phyloP scores from a whole-genome alignment of 2,329 filamentous ascomycete species.

The Stemphylium beticola region DNA sequence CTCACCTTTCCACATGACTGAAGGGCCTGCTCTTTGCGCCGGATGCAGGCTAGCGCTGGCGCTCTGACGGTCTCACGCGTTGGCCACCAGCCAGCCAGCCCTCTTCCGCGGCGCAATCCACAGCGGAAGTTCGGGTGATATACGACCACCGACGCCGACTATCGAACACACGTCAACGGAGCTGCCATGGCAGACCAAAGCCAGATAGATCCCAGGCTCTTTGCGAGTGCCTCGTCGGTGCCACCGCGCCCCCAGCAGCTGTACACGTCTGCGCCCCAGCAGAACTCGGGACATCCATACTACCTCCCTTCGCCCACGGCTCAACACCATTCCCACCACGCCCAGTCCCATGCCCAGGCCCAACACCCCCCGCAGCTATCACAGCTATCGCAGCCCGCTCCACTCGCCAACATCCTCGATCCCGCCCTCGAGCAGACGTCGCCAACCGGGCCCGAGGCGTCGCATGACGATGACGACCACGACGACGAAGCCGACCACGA shows the following conservation, averaged over 20 bases:
- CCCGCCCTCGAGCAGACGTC: slow-evolving; percentile 44
- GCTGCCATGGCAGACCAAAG: slow-evolving; percentile 34
- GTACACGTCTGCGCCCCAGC: slow-evolving; percentile 36
- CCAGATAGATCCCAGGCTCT: slow-evolving; percentile 42
- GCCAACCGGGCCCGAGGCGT: slow-evolving; percentile 25
- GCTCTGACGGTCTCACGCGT: not conserved
- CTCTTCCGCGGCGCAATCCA: slow-evolving; percentile 5
- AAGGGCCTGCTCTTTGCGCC: not conserved
- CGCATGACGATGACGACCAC: slow-evolving; percentile 38
- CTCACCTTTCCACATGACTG: too few species aligned
- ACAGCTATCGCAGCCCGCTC: slow-evolving; percentile 21
- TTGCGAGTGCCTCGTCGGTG: slow-evolving; percentile 27
- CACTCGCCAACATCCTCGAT: slow-evolving; percentile 33
- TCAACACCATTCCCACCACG: slow-evolving; percentile 25
- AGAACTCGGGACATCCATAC: slow-evolving; percentile 36
- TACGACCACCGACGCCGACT: slow-evolving; percentile 30
- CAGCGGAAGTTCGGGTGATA: slow-evolving; percentile 15
- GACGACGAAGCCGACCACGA: slow-evolving; percentile 41
- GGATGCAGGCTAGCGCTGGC: not conserved
- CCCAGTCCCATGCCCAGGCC: slow-evolving; percentile 15
- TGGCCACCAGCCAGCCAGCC: not conserved
- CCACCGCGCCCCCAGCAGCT: slow-evolving; percentile 33
- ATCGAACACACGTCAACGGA: slow-evolving; percentile 4
- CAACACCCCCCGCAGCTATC: slow-evolving; percentile 15
- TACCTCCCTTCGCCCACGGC: slow-evolving; percentile 37